Evolutionary conservation across 2,329 filamentous ascomycete genomes (phyloP).

Genomic region (Fusarium compactum): DNA sequence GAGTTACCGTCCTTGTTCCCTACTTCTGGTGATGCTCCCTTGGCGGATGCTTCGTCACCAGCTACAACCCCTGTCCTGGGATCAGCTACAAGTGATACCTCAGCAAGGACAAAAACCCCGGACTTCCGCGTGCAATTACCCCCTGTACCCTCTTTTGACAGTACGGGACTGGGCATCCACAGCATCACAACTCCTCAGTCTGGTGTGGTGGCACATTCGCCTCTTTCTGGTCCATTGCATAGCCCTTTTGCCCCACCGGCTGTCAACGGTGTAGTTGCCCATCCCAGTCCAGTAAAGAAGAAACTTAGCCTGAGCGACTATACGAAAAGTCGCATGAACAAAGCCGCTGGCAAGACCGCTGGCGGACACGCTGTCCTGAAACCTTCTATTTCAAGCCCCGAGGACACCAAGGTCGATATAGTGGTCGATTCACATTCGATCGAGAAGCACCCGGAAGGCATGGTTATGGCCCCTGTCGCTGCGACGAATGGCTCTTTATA

Average conservation of each 20-base stretch:
- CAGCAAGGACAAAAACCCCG: constrained; percentile 55
- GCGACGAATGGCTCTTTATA: constrained; percentile 48
- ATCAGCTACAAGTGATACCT: constrained; percentile 29
- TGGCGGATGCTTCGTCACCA: constrained; percentile 51
- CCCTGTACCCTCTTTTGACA: constrained; percentile 64
- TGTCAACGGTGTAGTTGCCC: constrained; percentile 59
- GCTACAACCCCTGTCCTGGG: constrained; percentile 37
- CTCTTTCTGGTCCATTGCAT: constrained; percentile 58
- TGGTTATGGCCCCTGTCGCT: constrained; percentile 40
- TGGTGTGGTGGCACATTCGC: constrained; percentile 61
- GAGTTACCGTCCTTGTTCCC: constrained; percentile 45
- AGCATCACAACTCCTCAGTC: constrained; percentile 62
- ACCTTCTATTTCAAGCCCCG: constrained; percentile 52
- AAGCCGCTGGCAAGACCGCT: constrained; percentile 58
- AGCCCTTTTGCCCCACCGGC: constrained; percentile 58
- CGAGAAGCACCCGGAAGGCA: constrained; percentile 47
- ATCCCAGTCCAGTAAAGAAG: constrained; percentile 73
- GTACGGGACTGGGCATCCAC: constrained; percentile 50
- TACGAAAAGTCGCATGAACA: constrained; percentile 69
- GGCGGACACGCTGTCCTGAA: constrained; percentile 49
- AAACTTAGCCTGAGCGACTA: constrained; percentile 76
- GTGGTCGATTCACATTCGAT: constrained; percentile 48
- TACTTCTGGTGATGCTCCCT: constrained; percentile 42
- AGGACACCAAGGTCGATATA: constrained; percentile 55
- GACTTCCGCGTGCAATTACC: constrained; percentile 69